Conservation (phyloP, 2,329 filamentous ascomycete species). For the Whalleya microplaca region DNA sequence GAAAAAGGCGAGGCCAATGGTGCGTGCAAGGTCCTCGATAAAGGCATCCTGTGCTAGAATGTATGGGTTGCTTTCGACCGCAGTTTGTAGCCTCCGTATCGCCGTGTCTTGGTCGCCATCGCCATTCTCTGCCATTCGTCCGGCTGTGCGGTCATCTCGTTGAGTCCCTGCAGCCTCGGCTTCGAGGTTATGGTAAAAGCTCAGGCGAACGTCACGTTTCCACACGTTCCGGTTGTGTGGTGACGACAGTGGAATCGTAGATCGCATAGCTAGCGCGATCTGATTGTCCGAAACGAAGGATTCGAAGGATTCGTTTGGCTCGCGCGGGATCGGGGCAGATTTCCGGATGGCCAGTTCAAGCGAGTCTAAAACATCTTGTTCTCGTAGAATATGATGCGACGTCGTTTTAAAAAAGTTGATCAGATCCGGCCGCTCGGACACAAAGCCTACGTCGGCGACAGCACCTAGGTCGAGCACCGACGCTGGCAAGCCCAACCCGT, state of each 20-base stretch:
- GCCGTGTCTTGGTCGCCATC: not conserved
- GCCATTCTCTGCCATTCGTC: not conserved
- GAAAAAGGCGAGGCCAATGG: not conserved
- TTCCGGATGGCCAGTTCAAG: not conserved
- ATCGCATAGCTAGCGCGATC: not conserved
- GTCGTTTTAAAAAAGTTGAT: not conserved
- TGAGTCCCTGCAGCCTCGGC: not conserved
- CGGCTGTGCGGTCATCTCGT: not conserved
- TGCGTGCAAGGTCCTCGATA: not conserved
- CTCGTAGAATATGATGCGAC: not conserved
- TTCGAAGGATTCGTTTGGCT: not conserved
- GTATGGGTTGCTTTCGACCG: not conserved
- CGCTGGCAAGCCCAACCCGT: not conserved
- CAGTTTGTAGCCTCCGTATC: not conserved
- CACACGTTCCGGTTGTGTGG: not conserved
- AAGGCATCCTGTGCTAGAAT: not conserved
- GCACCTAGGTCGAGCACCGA: not conserved
- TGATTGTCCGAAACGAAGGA: not conserved
- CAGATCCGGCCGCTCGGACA: not conserved
- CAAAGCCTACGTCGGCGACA: conserved; percentile 4
- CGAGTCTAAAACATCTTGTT: not conserved
- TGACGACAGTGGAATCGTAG: not conserved
- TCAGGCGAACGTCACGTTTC: not conserved
- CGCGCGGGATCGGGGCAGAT: not conserved
- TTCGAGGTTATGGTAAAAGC: not conserved